These are phyloP conservation scores for Arctium minus DNA, from an alignment of 129 eudicot genomes.

Conservation along the genomic window DNA sequence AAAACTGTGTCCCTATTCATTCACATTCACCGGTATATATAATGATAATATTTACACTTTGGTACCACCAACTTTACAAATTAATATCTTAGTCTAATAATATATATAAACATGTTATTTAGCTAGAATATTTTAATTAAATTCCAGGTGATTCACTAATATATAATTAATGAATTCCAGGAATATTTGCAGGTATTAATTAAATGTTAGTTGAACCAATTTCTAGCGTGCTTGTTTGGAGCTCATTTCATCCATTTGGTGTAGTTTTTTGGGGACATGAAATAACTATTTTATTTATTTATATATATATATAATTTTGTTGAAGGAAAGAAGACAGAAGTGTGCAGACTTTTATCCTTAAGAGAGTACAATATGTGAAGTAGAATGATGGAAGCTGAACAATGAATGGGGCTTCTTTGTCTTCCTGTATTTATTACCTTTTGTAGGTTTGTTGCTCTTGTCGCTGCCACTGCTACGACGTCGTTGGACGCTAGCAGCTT, in stretches of 20 bases:
- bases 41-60: too few relatives aligned
- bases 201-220: background rate
- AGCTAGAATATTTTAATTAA: too few relatives aligned
- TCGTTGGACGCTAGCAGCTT: slow-evolving; percentile 18
- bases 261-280: background rate
- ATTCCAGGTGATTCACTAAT: too few relatives aligned
- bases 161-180: too few relatives aligned
- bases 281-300: background rate
- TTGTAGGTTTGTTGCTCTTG: slow-evolving; percentile 50
- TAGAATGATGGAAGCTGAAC: slow-evolving; percentile 31
- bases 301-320: background rate
- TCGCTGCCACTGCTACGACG: slow-evolving; percentile 34
- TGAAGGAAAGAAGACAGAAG: background rate
- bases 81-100: too few relatives aligned
- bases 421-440: slow-evolving; percentile 33
- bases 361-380: slow-evolving; percentile 28
- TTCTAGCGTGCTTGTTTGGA: background rate
- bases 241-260: background rate
- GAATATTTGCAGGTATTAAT: too few relatives aligned
- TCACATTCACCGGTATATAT: too few relatives aligned
- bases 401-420: slow-evolving; percentile 13
- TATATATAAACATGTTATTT: too few relatives aligned
- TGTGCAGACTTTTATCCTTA: slow-evolving; percentile 11
- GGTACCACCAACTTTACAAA: too few relatives aligned
- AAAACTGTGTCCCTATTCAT: too few relatives aligned